Percentiles rank a stretch among this genome's conserved stretches.
These are phyloP conservation scores for Lecanicillium sp. DNA, from an alignment of 2,329 filamentous ascomycete species.

Conservation along the genomic window DNA sequence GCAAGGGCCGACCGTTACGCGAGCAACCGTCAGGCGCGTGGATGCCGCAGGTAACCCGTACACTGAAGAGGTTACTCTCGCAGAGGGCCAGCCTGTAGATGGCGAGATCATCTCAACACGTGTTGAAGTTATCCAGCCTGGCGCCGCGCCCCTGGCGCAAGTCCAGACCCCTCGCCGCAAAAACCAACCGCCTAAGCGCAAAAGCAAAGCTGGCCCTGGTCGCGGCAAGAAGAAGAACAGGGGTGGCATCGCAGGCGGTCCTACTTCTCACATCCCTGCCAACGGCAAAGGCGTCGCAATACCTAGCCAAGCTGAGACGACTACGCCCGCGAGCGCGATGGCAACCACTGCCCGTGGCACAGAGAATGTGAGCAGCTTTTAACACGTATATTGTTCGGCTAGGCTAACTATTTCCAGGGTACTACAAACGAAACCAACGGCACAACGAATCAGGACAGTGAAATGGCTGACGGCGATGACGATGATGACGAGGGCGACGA, in stretches of 20 bases:
- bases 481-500: conserved; percentile 42
- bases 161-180: conserved; percentile 50
- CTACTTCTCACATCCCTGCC: conserved; percentile 15
- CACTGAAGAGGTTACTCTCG: conserved; percentile 76
- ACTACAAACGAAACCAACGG: conserved; percentile 40
- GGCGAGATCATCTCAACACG: conserved; percentile 69
- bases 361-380: conserved; percentile 19
- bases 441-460: conserved; percentile 41
- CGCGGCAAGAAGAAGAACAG: conserved; percentile 77
- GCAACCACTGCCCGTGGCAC: too few relatives aligned
- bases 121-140: conserved; percentile 37
- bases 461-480: conserved; percentile 47
- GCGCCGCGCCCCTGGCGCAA: conserved; percentile 52
- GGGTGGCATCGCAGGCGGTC: conserved; percentile 21
- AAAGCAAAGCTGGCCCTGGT: conserved; percentile 67
- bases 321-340: too few relatives aligned
- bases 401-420: conserved; percentile 26
- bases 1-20: conserved; percentile 57
- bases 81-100: conserved; percentile 71
- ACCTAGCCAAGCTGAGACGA: conserved; percentile 21
- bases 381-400: neutral
- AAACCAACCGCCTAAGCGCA: conserved; percentile 73
- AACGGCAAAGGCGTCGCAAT: conserved; percentile 26
- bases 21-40: conserved; percentile 71
- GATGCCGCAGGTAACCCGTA: conserved; percentile 77